Conservation (phyloP, 2,329 filamentous ascomycete genomes). For the Trichoderma sp. region DNA sequence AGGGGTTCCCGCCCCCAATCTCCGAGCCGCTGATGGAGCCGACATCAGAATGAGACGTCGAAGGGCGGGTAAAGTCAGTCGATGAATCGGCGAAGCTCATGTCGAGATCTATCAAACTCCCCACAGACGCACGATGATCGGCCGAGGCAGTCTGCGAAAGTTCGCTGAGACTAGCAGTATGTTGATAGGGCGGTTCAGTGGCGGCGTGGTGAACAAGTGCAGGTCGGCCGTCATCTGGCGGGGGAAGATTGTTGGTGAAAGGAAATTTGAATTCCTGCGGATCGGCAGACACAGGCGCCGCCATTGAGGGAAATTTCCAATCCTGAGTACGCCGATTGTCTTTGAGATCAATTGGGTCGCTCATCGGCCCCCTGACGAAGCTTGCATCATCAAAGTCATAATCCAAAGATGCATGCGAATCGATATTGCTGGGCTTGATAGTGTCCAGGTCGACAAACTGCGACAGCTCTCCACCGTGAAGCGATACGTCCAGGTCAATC, state of each 20-base stretch:
- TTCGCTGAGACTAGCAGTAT: constrained; percentile 42
- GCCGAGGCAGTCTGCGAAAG: constrained; percentile 35
- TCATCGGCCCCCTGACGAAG: constrained; percentile 52
- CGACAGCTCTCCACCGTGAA: constrained; percentile 55
- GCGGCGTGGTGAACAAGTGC: constrained; percentile 49
- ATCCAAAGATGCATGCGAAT: constrained; percentile 48
- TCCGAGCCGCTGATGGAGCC: constrained; percentile 57
- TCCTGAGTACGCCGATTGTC: constrained; percentile 52
- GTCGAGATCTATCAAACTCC: constrained; percentile 54
- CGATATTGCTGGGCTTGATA: constrained; percentile 45
- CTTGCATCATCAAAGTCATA: constrained; percentile 46
- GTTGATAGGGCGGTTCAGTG: constrained; percentile 51
- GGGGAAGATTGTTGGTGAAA: constrained; percentile 37
- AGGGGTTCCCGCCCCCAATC: constrained; percentile 54
- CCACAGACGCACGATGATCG: constrained; percentile 43
- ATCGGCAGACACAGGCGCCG: constrained; percentile 50
- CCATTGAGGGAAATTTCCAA: constrained; percentile 58
- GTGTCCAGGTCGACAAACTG: constrained; percentile 62
- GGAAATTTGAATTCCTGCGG: constrained; percentile 48
- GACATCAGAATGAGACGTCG: constrained; percentile 59
- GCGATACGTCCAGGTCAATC: constrained; percentile 62
- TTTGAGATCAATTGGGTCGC: constrained; percentile 57
- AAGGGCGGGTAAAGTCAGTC: constrained; percentile 53
- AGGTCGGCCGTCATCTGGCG: constrained; percentile 40
- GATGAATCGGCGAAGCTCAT: constrained; percentile 52